Base-by-base conservation (phyloP, 169 alveolate genomes). In the Plasmodium vinckei region DNA sequence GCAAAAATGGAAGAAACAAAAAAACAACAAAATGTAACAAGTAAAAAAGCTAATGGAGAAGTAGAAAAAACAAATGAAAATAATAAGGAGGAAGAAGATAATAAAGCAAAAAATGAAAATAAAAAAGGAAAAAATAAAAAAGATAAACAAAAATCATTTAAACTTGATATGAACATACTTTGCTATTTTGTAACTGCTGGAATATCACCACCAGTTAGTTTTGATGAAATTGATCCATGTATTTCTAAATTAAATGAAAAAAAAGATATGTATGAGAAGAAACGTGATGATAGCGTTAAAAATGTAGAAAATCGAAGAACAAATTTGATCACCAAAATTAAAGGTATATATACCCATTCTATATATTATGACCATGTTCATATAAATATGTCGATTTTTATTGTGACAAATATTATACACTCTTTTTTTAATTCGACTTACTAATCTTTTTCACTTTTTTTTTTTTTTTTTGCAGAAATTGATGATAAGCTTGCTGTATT, bases 101-200 rank as follows among this genome's bases (percentile, higher is more conserved):
- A 21, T 1, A 77, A 77, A n/a, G 69, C 56, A 9, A 65, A 82
- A 53, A 82, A 68, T 33, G 82, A 67, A 27, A 70, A 60, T 25
- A 82, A 82, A 33, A 92, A 93, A 91, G 57, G 67, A 61, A 91
- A 90, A 82, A 79, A 71, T n/a, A 91, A 93, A 64, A 92, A 93
- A 79, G 92, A 77, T 13, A 88, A 90, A 68, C 73, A 87, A 9
- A 87, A 87, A 59, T 21, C 87, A 21, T 82, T 82, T 49, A 93
- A 92, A 75, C 19, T 93, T 39, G 96, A 93, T 75, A 93, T 93
- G 96, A 92, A 87, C 47, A 93, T 93, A 15, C 77, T 93, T 21
- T 89, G 94, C 46, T 93, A 92, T 70, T 93, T 93, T 44, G 96
- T 92, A 44, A 84, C 95, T 15, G 92, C 94, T 64, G 96, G 96